Base-by-base conservation (phyloP, 441 rosid species). In the Codiaeum variegatum region DNA sequence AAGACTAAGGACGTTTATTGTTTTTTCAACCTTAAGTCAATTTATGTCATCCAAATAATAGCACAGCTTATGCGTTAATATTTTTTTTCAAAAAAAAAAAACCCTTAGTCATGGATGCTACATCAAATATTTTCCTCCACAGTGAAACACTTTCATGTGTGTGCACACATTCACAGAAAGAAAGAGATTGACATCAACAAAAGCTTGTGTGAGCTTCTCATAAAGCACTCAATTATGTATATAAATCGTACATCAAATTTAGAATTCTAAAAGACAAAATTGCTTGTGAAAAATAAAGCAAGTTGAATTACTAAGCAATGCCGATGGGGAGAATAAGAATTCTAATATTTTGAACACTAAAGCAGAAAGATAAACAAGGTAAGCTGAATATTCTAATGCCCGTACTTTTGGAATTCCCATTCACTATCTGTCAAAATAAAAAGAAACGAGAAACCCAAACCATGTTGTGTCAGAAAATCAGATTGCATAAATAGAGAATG, bases 351-450 rank as follows among this genome's bases (percentile, higher is more conserved):
- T 28, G 16, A 54, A 34, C 72, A n/a, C 21, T 11, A 10, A 18
- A 24, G 23, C 55, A 9, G 47, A 31, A 46, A 51, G 23, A 6
- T n/a, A 5, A 51, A 51, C 2, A 12, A 26, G 16, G 1, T 49
- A n/a, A n/a, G 58, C 44, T 60, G 29, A 60, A 40, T 40, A 59
- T 59, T 31, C 64, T 60, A 60, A 18, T 16, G 97, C 38, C 97
- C 96, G 32, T 90, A 92, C 74, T 92, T 92, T 79, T 92, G 98
- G 76, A 92, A 92, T 82, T 93, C 97, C 97, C 98, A 91, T 79
- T 93, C 98, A 5, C 93, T 89, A 76, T 92, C 97, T 92, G 90
- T 66, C n/a, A 15, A 74, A 70, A 31, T 36, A 59, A 44, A 42
- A 66, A 62, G 9, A 62, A 29, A 72, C 15, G 34, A 58, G 62